Conservation (phyloP, 2,329 filamentous ascomycete genomes). For the Aspergillus sp. region DNA sequence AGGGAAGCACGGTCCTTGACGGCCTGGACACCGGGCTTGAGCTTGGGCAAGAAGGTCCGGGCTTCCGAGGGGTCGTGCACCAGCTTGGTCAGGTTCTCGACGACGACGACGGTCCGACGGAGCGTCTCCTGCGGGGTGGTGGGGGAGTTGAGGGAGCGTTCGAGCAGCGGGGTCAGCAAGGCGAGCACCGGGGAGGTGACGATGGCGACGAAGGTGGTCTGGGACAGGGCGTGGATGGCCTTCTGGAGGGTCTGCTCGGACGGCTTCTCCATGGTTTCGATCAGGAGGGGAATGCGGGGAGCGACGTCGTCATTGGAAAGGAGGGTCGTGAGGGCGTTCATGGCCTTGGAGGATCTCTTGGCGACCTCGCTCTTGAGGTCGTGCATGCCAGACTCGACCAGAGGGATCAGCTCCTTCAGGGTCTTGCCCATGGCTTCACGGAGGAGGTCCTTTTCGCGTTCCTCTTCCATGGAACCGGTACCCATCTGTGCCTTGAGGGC, state of each 20-base stretch:
- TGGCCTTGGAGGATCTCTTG: conserved; percentile 88
- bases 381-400: conserved; percentile 92
- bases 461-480: conserved; percentile 79
- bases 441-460: conserved; percentile 82
- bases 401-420: conserved; percentile 80
- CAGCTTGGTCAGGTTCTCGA: conserved; percentile 96
- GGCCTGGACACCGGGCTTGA: conserved; percentile 87
- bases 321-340: conserved; percentile 85
- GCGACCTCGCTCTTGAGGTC: conserved; percentile 82
- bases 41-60: conserved; percentile 88
- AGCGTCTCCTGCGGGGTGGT: conserved; percentile 90
- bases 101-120: conserved; percentile 91
- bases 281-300: conserved; percentile 83
- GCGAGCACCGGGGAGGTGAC: conserved; percentile 95
- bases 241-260: conserved; percentile 86
- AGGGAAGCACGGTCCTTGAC: conserved; percentile 86
- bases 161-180: conserved; percentile 88
- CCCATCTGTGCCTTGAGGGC: conserved; percentile 90
- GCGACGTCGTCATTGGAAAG: conserved; percentile 96
- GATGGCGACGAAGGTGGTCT: conserved; percentile 97
- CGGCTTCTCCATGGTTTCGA: conserved; percentile 94
- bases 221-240: conserved; percentile 92
- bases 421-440: conserved; percentile 80
- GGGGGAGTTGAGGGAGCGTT: conserved; percentile 89
- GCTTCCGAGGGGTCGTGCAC: conserved; percentile 96